Conservation (phyloP, 2,329 filamentous ascomycete genomes). For the Penicillium polonicum region DNA sequence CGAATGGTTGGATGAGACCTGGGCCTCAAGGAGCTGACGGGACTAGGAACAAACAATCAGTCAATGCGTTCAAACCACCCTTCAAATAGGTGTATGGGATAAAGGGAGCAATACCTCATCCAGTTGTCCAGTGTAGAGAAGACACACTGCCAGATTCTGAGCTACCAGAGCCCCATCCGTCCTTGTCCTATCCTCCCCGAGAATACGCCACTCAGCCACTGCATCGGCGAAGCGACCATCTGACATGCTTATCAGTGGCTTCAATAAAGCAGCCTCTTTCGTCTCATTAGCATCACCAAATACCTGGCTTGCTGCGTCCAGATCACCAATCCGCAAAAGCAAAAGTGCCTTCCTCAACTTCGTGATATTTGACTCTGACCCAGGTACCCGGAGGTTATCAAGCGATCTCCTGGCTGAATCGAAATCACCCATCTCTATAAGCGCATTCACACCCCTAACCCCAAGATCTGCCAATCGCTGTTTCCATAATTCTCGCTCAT, state of each 20-base stretch:
- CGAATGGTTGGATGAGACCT: slow-evolving; percentile 62
- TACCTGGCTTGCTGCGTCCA: slow-evolving; percentile 62
- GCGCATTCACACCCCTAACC: slow-evolving; percentile 55
- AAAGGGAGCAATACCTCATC: slow-evolving; percentile 57
- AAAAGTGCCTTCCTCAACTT: slow-evolving; percentile 59
- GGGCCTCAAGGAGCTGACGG: slow-evolving; percentile 62
- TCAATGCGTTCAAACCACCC: neutral
- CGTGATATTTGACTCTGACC: slow-evolving; percentile 30
- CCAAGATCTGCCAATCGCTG: slow-evolving; percentile 72
- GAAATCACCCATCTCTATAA: slow-evolving; percentile 73
- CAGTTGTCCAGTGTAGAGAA: slow-evolving; percentile 78
- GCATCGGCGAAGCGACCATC: slow-evolving; percentile 70
- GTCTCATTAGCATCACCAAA: slow-evolving; percentile 47
- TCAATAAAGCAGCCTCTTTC: slow-evolving; percentile 31
- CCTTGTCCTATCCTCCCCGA: slow-evolving; percentile 49
- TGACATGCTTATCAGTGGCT: slow-evolving; percentile 73
- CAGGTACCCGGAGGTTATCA: slow-evolving; percentile 51
- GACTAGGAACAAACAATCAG: slow-evolving; percentile 49
- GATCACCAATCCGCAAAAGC: slow-evolving; percentile 75
- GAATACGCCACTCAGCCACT: slow-evolving; percentile 57
- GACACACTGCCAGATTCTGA: slow-evolving; percentile 80
- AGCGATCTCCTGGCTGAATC: slow-evolving; percentile 76
- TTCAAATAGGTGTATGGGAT: neutral
- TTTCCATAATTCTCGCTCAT: slow-evolving; percentile 67
- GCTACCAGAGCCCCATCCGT: slow-evolving; percentile 66